phyloP scores from a whole-genome alignment of 805 yeast genomes.

The Starmerella lactis-condensi region DNA sequence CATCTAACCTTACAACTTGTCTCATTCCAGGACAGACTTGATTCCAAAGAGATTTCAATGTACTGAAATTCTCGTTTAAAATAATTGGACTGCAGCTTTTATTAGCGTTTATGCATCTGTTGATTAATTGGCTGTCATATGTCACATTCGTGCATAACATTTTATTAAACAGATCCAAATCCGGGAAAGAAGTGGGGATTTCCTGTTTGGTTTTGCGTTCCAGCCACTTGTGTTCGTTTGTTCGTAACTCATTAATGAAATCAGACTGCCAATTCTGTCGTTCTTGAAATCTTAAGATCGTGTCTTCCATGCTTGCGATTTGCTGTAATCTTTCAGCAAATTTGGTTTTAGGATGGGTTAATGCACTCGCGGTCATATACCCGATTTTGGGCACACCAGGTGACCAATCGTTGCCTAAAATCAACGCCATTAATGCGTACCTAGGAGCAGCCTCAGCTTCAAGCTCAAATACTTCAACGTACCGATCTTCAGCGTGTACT shows the following conservation, averaged over 20 bases:
- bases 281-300: neutral
- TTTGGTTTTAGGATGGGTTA: constrained; percentile 9
- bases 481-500: constrained; percentile 4
- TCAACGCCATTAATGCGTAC: constrained; percentile 16
- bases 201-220: constrained; percentile 2
- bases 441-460: neutral
- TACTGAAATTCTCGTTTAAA: neutral
- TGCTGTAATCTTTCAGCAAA: constrained; percentile 13
- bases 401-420: constrained; percentile 21
- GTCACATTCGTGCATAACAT: constrained; percentile 2
- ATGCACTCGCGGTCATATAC: constrained; percentile 8
- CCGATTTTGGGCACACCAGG: constrained; percentile 17
- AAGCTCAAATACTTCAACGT: constrained; percentile 4
- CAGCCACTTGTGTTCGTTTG: constrained; percentile 14
- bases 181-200: constrained; percentile 12
- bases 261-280: constrained; percentile 5
- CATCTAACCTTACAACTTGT: neutral
- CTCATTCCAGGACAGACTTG: constrained; percentile 1
- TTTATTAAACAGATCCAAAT: constrained; percentile 3
- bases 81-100: neutral
- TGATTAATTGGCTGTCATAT: neutral
- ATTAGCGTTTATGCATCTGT: neutral
- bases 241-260: constrained; percentile 13
- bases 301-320: neutral
- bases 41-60: constrained; percentile 1